These are phyloP conservation scores for Candida sojae DNA, from an alignment of 1,139 yeast species.

Conservation along the genomic window DNA sequence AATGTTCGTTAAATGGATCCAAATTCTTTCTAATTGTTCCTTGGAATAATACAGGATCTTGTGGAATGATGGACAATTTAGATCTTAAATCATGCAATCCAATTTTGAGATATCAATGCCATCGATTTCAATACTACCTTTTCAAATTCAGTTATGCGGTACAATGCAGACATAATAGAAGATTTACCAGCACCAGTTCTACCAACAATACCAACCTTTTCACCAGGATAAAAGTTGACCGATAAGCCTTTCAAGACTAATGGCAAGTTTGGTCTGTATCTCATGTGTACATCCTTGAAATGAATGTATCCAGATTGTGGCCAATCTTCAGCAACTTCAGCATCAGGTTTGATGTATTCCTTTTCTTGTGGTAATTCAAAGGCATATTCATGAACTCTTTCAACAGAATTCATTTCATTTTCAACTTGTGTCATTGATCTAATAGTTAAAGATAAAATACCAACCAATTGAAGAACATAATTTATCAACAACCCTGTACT, in stretches of 20 bases:
- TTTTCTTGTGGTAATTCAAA: slow-evolving; percentile 72
- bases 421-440: slow-evolving; percentile 50
- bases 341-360: slow-evolving; percentile 58
- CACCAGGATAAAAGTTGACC: slow-evolving; percentile 72
- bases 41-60: slow-evolving; percentile 71
- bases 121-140: slow-evolving; percentile 79
- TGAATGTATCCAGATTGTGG: slow-evolving; percentile 80
- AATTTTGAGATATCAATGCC: slow-evolving; percentile 68
- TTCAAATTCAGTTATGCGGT: slow-evolving; percentile 86
- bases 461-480: slow-evolving; percentile 48
- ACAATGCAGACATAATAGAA: slow-evolving; percentile 89
- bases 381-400: slow-evolving; percentile 46
- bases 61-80: slow-evolving; percentile 74
- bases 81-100: slow-evolving; percentile 61
- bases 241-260: slow-evolving; percentile 81
- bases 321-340: slow-evolving; percentile 77
- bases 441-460: slow-evolving; percentile 41
- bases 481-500: slow-evolving; percentile 46
- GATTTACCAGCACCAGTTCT: slow-evolving; percentile 95
- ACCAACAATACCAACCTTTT: slow-evolving; percentile 93
- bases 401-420: slow-evolving; percentile 50
- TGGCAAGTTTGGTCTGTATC: slow-evolving; percentile 89
- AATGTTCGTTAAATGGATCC: slow-evolving; percentile 60
- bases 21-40: slow-evolving; percentile 66
- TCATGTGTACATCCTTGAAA: slow-evolving; percentile 70